Conservation (phyloP, 164 flowering plant species). For the Macadamia tetraphylla region DNA sequence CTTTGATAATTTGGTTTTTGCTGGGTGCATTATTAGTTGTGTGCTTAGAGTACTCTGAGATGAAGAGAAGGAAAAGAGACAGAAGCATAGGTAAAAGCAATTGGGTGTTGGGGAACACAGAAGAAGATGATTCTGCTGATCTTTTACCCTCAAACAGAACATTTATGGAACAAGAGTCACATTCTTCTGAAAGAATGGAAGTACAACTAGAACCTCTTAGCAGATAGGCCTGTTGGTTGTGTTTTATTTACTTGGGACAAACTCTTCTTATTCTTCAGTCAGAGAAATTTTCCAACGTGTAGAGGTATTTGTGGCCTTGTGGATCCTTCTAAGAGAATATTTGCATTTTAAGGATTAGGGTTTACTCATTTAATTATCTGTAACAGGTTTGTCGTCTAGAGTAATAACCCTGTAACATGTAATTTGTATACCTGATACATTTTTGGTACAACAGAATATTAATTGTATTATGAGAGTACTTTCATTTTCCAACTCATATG, state of each 20-base stretch:
- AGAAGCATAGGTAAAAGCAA: conserved; percentile 47
- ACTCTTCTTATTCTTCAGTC: conserved; percentile 8
- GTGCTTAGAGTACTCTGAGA: conserved; percentile 67
- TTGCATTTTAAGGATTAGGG: conserved; percentile 11
- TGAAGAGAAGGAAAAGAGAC: conserved; percentile 33
- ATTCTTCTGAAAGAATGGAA: conserved; percentile 62
- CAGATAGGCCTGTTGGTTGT: conserved; percentile 34
- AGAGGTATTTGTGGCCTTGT: conserved; percentile 11
- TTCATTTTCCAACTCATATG: not conserved
- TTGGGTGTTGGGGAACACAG: conserved; percentile 80
- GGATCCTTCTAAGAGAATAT: conserved; percentile 10
- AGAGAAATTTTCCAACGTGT: conserved; percentile 9
- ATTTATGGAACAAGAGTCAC: conserved; percentile 29
- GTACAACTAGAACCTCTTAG: conserved; percentile 80
- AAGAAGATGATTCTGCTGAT: conserved; percentile 78
- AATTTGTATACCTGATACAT: conserved; percentile 23
- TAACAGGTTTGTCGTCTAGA: conserved; percentile 6
- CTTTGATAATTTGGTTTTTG: conserved; percentile 68
- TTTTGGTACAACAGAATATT: conserved; percentile 16
- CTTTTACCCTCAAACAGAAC: conserved; percentile 49
- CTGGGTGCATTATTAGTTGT: conserved; percentile 45
- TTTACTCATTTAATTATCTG: conserved; percentile 5
- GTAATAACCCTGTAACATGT: conserved; percentile 13
- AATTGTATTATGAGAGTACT: not conserved
- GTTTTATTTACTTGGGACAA: conserved; percentile 10